Evolutionary conservation across 441 rosid genomes (phyloP).

Genomic region (Sinapis alba): DNA sequence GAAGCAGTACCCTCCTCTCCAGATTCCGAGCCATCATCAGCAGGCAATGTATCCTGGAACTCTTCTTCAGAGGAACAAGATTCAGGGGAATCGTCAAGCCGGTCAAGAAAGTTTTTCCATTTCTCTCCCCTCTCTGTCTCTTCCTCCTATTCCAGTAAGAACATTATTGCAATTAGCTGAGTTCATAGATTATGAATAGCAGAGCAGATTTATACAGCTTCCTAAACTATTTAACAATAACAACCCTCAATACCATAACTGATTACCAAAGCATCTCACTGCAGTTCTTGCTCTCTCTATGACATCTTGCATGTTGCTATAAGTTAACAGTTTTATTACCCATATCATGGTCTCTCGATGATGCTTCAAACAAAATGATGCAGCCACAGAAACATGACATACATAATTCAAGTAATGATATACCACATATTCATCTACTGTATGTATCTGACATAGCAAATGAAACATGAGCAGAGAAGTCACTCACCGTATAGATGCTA

Average conservation of each 20-base stretch:
- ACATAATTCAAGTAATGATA: neutral
- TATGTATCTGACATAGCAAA: neutral
- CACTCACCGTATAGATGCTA: constrained; percentile 52
- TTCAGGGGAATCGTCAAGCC: constrained; percentile 38
- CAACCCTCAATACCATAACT: neutral
- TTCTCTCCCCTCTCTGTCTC: constrained; percentile 63
- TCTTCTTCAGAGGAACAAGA: constrained; percentile 37
- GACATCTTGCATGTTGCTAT: neutral
- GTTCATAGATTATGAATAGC: neutral
- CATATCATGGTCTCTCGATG: neutral
- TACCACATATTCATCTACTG: neutral
- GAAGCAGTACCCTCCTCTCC: constrained; percentile 39
- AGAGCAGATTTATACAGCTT: neutral
- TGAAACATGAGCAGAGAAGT: neutral
- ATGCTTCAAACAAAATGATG: neutral
- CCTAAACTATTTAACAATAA: neutral
- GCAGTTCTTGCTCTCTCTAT: neutral
- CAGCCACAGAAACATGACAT: neutral
- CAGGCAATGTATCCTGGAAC: constrained; percentile 37
- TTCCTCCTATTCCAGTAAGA: constrained; percentile 51
- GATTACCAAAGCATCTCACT: neutral
- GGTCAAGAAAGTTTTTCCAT: constrained; percentile 60
- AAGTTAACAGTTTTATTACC: neutral
- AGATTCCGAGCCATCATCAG: constrained; percentile 42
- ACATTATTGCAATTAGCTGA: neutral